Evolutionary conservation across 2,329 filamentous ascomycete species (phyloP).

Genomic region (Hortaea sp.): DNA sequence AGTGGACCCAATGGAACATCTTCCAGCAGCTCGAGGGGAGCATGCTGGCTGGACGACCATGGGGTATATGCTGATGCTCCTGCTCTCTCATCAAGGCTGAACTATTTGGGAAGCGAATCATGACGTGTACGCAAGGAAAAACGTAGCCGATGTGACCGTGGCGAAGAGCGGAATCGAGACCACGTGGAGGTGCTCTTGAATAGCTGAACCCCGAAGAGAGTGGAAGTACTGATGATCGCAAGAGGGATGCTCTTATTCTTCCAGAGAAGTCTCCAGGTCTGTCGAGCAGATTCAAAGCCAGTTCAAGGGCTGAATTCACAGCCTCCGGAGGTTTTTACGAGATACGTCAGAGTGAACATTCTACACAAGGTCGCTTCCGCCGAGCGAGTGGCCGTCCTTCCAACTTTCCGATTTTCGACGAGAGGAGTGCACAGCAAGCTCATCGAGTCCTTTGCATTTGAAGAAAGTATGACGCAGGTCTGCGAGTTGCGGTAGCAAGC

Average conservation of each 20-base stretch:
- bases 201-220: conserved; percentile 32
- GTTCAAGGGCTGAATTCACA: conserved; percentile 39
- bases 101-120: conserved; percentile 37
- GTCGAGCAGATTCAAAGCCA: conserved; percentile 40
- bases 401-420: conserved; percentile 28
- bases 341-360: conserved; percentile 56
- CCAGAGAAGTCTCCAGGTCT: conserved; percentile 39
- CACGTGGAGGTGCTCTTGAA: neutral
- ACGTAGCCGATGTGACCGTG: conserved; percentile 36
- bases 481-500: conserved; percentile 64
- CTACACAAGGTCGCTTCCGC: conserved; percentile 42
- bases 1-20: conserved; percentile 39
- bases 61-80: neutral
- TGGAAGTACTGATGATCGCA: conserved; percentile 46
- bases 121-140: conserved; percentile 52
- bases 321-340: conserved; percentile 36
- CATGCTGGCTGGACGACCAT: too few species aligned
- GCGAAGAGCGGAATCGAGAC: neutral
- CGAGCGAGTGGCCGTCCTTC: conserved; percentile 35
- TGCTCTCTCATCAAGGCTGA: neutral
- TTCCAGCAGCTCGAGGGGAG: neutral
- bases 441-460: conserved; percentile 58
- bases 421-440: conserved; percentile 53
- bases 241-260: conserved; percentile 42
- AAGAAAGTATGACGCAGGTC: conserved; percentile 57